Conservation (phyloP, 2,329 filamentous ascomycete genomes). For the Talaromyces sp. region DNA sequence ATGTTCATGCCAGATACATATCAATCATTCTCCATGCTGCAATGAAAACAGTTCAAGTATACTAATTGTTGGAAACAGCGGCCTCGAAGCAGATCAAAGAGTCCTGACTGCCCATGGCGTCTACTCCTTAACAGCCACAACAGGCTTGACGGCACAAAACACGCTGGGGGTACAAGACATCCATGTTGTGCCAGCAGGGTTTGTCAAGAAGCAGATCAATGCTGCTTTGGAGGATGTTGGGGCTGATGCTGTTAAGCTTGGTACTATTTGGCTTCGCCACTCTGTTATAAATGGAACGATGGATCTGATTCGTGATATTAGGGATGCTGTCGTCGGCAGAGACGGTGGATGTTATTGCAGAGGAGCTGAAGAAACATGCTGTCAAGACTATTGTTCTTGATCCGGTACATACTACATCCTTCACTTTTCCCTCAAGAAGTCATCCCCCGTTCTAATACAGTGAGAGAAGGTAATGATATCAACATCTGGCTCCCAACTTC, state of each 20-base stretch:
- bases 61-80: conserved; percentile 49
- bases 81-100: conserved; percentile 93
- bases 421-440: background rate
- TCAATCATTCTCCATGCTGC: background rate
- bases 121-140: conserved; percentile 95
- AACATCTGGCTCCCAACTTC: conserved; percentile 44
- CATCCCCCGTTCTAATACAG: conserved; percentile 14
- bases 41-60: background rate
- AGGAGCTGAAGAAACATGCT: conserved; percentile 55
- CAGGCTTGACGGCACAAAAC: conserved; percentile 93
- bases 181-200: conserved; percentile 69
- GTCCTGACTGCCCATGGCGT: conserved; percentile 86
- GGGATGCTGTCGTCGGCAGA: conserved; percentile 76
- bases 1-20: background rate
- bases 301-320: conserved; percentile 31
- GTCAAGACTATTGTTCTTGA: conserved; percentile 63
- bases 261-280: conserved; percentile 44
- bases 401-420: conserved; percentile 56
- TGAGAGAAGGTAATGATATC: conserved; percentile 79
- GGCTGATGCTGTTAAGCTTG: conserved; percentile 86
- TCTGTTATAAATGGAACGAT: background rate
- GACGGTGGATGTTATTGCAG: conserved; percentile 64
- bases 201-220: conserved; percentile 80
- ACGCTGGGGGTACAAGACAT: conserved; percentile 78
- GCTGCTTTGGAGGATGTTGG: conserved; percentile 78